phyloP scores from a whole-genome alignment of 2,329 filamentous ascomycete species.

The Penicillium sp. region DNA sequence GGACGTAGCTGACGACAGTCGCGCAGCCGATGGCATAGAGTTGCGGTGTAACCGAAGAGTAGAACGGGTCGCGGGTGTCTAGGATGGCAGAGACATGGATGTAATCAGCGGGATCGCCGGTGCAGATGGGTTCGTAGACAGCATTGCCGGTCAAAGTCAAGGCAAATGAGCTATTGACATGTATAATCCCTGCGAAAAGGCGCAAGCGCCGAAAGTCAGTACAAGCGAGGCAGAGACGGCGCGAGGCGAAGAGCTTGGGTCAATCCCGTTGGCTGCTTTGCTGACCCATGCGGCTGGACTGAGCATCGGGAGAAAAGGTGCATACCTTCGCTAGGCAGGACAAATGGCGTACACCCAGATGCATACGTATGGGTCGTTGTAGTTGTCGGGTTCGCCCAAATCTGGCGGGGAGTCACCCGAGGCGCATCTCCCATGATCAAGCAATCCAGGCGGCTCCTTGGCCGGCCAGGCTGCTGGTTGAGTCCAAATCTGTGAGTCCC shows the following conservation, averaged over 20 bases:
- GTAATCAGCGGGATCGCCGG: constrained; percentile 36
- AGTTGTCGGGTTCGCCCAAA: constrained; percentile 42
- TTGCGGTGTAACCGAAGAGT: constrained; percentile 88
- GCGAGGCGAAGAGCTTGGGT: neutral
- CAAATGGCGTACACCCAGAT: constrained; percentile 63
- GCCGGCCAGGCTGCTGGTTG: constrained; percentile 12
- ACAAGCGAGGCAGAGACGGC: neutral
- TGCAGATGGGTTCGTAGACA: constrained; percentile 53
- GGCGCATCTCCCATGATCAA: constrained; percentile 37
- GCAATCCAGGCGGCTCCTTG: constrained; percentile 13
- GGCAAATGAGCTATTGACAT: constrained; percentile 43
- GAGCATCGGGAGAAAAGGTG: neutral
- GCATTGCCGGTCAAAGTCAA: constrained; percentile 52
- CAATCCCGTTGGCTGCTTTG: too few species aligned
- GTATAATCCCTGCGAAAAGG: constrained; percentile 38
- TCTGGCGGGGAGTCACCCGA: constrained; percentile 41
- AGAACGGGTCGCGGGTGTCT: constrained; percentile 83
- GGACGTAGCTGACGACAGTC: constrained; percentile 86
- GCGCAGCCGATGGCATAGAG: constrained; percentile 90
- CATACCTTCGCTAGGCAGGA: constrained; percentile 60
- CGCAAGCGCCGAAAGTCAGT: constrained; percentile 6
- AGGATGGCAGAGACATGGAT: constrained; percentile 54
- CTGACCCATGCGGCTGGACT: neutral
- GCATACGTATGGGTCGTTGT: constrained; percentile 38
- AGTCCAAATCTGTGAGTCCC: constrained; percentile 4